Conservation (phyloP, 768 basidiomycete species). For the Terana coerulea region DNA sequence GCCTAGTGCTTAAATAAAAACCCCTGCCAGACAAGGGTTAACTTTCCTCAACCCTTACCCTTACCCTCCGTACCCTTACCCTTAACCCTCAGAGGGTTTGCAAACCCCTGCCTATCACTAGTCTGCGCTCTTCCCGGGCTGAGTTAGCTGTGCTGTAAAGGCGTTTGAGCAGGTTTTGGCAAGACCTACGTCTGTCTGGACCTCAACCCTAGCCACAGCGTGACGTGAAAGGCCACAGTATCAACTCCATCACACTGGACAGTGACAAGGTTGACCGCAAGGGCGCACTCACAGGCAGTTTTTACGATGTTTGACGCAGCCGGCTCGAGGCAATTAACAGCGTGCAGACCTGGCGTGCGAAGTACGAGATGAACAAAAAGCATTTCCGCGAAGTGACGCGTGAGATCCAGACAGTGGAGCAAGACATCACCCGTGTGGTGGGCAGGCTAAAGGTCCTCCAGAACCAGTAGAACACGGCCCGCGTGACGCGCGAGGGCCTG, state of each 20-base stretch:
- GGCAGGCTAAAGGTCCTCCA: conserved; percentile 70
- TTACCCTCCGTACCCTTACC: too few relatives aligned
- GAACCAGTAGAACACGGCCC: conserved; percentile 67
- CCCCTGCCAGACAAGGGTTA: too few relatives aligned
- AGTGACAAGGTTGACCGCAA: conserved; percentile 98
- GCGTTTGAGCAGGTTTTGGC: conserved; percentile 98
- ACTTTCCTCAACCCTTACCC: too few relatives aligned
- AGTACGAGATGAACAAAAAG: conserved; percentile 61
- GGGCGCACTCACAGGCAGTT: conserved; percentile 94
- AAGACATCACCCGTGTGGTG: conserved; percentile 74
- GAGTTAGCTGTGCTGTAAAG: conserved; percentile 74
- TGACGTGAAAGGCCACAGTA: conserved; percentile 92
- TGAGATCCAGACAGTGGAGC: conserved; percentile 69
- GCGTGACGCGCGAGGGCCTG: conserved; percentile 64
- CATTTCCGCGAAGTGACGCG: conserved; percentile 72
- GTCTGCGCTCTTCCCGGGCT: conserved; percentile 79
- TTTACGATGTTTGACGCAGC: conserved; percentile 87
- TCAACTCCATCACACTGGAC: conserved; percentile 96
- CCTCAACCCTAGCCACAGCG: conserved; percentile 82
- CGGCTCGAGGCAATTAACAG: conserved; percentile 83
- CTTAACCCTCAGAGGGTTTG: too few relatives aligned
- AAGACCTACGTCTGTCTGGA: conserved; percentile 96
- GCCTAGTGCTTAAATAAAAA: too few relatives aligned
- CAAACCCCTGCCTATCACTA: too few relatives aligned
- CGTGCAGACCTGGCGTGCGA: conserved; percentile 71